Evolutionary conservation across 495 filamentous ascomycete genomes (phyloP).

Genomic region (Aspergillus homomorphus): DNA sequence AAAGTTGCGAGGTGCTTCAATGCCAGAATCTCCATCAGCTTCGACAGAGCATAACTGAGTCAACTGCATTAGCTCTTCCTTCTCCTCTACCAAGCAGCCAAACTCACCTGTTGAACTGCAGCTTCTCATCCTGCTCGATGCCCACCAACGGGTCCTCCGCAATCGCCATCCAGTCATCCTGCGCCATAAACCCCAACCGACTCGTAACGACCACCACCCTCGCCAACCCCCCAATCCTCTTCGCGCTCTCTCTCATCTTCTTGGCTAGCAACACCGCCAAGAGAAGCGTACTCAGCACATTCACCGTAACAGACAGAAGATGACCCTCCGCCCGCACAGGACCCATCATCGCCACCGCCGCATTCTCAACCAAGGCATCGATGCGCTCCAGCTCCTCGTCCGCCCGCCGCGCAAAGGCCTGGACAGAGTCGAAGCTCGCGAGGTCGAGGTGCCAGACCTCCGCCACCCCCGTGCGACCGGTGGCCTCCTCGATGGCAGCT

Average conservation of each 20-base stretch:
- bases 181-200: background rate
- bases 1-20: slow-evolving; percentile 29
- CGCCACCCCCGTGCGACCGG: slow-evolving; percentile 10
- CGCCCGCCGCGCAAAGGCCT: background rate
- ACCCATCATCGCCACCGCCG: background rate
- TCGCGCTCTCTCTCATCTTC: background rate
- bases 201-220: background rate
- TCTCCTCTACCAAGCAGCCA: slow-evolving; percentile 9
- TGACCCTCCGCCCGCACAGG: background rate
- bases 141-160: background rate
- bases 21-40: slow-evolving; percentile 38
- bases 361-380: slow-evolving; percentile 5
- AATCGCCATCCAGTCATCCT: background rate
- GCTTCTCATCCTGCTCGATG: slow-evolving; percentile 13
- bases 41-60: slow-evolving; percentile 27
- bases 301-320: background rate
- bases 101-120: slow-evolving; percentile 15
- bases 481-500: slow-evolving; percentile 17
- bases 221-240: background rate
- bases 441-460: background rate
- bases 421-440: background rate
- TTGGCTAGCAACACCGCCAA: background rate
- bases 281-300: background rate
- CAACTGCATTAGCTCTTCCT: slow-evolving; percentile 22
- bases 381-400: slow-evolving; percentile 12